Percentiles rank a stretch among this genome's conserved stretches.
phyloP scores from a whole-genome alignment of 352 stramenopile species.

The Aphanomyces cochlioides region DNA sequence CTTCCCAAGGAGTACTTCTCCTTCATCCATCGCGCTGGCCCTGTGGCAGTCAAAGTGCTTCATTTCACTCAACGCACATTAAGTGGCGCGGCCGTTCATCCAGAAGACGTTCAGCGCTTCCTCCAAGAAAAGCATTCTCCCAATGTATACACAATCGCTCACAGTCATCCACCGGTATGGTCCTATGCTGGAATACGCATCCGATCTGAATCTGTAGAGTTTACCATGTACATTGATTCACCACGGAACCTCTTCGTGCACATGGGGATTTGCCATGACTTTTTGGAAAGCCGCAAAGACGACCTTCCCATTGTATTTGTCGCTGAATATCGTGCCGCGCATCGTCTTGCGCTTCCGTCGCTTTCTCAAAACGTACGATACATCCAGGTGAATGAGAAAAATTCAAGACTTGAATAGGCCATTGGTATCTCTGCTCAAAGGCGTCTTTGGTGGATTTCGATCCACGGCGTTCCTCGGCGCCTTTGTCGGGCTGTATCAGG shows the following conservation, averaged over 20 bases:
- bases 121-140: constrained; percentile 14
- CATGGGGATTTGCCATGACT: constrained; percentile 43
- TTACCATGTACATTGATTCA: constrained; percentile 67
- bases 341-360: constrained; percentile 80
- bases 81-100: constrained; percentile 44
- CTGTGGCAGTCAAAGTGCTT: constrained; percentile 58
- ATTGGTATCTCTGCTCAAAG: constrained; percentile 48
- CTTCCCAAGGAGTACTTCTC: constrained; percentile 74
- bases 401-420: constrained; percentile 32
- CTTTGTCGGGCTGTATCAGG: constrained; percentile 70
- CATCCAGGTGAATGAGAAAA: neutral
- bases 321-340: constrained; percentile 77
- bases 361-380: constrained; percentile 48
- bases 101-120: constrained; percentile 24
- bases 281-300: constrained; percentile 60
- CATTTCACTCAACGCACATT: constrained; percentile 62
- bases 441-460: constrained; percentile 58
- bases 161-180: constrained; percentile 13
- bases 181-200: too few species aligned
- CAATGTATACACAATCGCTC: neutral
- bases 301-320: constrained; percentile 78
- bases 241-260: constrained; percentile 47
- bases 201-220: constrained; percentile 22
- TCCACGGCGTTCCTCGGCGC: constrained; percentile 74
- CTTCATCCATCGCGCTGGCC: constrained; percentile 74